Conservation (phyloP, 768 basidiomycete genomes). For the Leccinum ochraceum region DNA sequence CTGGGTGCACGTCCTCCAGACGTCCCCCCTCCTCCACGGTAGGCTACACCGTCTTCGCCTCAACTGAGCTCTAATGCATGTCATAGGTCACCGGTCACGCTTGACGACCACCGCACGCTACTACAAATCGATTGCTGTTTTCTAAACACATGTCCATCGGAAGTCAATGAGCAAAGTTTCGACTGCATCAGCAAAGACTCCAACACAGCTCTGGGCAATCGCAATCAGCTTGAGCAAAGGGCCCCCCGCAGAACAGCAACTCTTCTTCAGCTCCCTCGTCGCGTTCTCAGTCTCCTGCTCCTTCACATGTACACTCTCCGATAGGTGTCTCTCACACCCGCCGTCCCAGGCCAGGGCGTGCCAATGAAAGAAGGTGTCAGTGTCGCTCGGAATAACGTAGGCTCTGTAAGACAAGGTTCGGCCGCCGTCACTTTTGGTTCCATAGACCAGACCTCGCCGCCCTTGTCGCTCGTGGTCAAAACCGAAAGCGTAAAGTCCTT, state of each 20-base stretch:
- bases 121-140: conserved; percentile 48
- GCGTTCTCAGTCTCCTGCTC: conserved; percentile 79
- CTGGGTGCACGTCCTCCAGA: conserved; percentile 26
- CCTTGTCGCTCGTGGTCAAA: conserved; percentile 70
- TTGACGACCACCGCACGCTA: conserved; percentile 73
- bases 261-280: conserved; percentile 57
- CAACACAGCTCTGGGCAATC: conserved; percentile 61
- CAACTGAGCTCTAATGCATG: no score
- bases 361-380: conserved; percentile 80
- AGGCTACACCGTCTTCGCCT: no score
- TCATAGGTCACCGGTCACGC: conserved; percentile 53
- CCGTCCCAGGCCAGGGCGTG: conserved; percentile 71
- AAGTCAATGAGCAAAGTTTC: conserved; percentile 91
- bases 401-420: conserved; percentile 67
- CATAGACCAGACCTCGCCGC: conserved; percentile 75
- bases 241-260: conserved; percentile 66
- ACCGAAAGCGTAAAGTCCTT: conserved; percentile 79
- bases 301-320: conserved; percentile 46
- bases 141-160: conserved; percentile 43
- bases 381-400: conserved; percentile 62
- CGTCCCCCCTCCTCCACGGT: conserved; percentile 5
- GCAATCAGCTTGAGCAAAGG: conserved; percentile 91
- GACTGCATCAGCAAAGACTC: conserved; percentile 70
- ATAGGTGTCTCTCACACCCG: conserved; percentile 65
- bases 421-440: conserved; percentile 84